Evolutionary conservation across 2,329 filamentous ascomycete species (phyloP).

Genomic region (Drechslerella stenobrocha): DNA sequence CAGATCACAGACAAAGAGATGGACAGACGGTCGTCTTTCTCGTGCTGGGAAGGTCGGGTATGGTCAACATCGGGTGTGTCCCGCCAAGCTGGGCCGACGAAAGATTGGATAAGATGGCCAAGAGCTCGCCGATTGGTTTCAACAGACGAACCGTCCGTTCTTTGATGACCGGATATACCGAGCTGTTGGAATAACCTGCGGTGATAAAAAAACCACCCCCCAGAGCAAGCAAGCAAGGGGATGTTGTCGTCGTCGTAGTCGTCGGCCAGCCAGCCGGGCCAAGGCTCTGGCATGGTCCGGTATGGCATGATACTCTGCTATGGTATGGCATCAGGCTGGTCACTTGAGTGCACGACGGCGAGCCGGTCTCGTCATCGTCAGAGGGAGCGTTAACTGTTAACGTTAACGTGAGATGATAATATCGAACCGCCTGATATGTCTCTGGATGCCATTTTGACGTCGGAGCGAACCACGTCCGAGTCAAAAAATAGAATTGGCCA

Average conservation of each 20-base stretch:
- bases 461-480: constrained; percentile 35
- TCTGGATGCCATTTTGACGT: constrained; percentile 35
- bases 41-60: neutral
- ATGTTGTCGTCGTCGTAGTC: no score
- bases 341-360: neutral
- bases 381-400: neutral
- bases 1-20: constrained; percentile 1
- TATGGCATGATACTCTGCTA: no score
- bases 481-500: constrained; percentile 48
- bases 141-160: constrained; percentile 26
- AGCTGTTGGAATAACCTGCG: constrained; percentile 24
- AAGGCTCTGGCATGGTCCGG: no score
- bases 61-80: constrained; percentile 3
- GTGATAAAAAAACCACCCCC: constrained; percentile 15
- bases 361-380: neutral
- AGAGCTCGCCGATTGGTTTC: constrained; percentile 48
- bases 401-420: neutral
- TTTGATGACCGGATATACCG: constrained; percentile 25
- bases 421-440: constrained; percentile 1
- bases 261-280: no score
- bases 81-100: constrained; percentile 30
- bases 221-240: no score
- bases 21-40: neutral
- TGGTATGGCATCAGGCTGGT: neutral
- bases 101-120: constrained; percentile 44